Base-by-base conservation (phyloP, 805 yeast genomes). In the Cyberlindnera misumaiensis region DNA sequence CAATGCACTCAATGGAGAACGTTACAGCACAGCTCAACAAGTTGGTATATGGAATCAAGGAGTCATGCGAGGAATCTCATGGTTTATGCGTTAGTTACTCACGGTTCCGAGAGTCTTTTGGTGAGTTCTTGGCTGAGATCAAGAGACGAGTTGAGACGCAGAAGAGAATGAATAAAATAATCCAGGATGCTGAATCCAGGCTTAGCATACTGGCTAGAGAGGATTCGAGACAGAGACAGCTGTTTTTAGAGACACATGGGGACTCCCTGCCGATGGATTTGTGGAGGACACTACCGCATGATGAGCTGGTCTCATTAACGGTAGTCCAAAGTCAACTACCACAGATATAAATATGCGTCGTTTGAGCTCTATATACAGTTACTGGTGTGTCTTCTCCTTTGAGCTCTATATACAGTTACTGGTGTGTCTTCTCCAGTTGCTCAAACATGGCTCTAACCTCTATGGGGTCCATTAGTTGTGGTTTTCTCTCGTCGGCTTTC, bases 391-490 rank as follows among this genome's bases (percentile, higher is more conserved):
- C n/a, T 45, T 54, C 53, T 70, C 30, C 15, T 30, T 11, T 18
- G 11, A n/a, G 33, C 13, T 29, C 17, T 31, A 31, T n/a, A 20
- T 32, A 32, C 5, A 16, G 18, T 32, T 32, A 49, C 58, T 72
- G 46, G 51, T 66, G 71, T 10, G 52, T 46, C 38, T 65, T 67
- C 54, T 83, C 89, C 41, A 80, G 56, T 0, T 62, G 53, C n/a
- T 65, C 60, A 54, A 88, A 86, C 53, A 61, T 62, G 5, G 61
- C 47, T 41, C 70, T 67, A 3, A 79, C 70, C 42, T 79, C 81
- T 6, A 72, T 74, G 1, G 67, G 54, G 0, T 72, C 60, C 55
- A 77, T 59, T 6, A 76, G 58, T 41, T 55, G 24, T 12, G 56
- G 53, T 34, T 61, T 69, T 38, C 78, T 67, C 39, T 64, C 66